Evolutionary conservation across 2,329 filamentous ascomycete genomes (phyloP).

Genomic region (Claviceps pazoutovae): DNA sequence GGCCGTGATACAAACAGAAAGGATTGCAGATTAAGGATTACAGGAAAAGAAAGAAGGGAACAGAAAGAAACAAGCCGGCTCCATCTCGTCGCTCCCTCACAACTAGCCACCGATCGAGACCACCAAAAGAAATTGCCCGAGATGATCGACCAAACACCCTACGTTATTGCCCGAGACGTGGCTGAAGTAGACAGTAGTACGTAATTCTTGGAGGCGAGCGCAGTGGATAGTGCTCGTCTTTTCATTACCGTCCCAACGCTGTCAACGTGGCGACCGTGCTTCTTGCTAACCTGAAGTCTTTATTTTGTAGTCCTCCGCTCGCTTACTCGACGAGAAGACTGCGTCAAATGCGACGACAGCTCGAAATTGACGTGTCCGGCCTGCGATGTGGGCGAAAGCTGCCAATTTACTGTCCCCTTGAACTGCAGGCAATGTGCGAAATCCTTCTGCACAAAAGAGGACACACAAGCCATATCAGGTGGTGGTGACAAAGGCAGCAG

Average conservation of each 20-base stretch:
- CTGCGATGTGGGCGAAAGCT: constrained; percentile 28
- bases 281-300: background rate
- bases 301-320: constrained; percentile 13
- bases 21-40: background rate
- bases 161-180: constrained; percentile 14
- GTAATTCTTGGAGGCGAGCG: constrained; percentile 2
- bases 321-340: constrained; percentile 28
- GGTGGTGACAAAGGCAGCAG: constrained; percentile 15
- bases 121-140: background rate
- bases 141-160: constrained; percentile 7
- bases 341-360: constrained; percentile 31
- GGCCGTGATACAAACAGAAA: background rate
- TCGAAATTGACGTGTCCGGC: constrained; percentile 29
- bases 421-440: constrained; percentile 33
- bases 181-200: constrained; percentile 18
- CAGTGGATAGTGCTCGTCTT: too few species aligned
- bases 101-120: background rate
- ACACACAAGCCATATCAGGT: constrained; percentile 8
- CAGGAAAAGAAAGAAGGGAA: background rate
- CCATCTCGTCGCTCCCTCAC: background rate
- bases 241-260: too few species aligned
- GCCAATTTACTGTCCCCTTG: constrained; percentile 30
- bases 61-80: background rate
- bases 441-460: constrained; percentile 29
- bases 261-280: background rate